Base-by-base conservation (phyloP, 176 grass and related monocot species). In the Carex myosuroides region DNA sequence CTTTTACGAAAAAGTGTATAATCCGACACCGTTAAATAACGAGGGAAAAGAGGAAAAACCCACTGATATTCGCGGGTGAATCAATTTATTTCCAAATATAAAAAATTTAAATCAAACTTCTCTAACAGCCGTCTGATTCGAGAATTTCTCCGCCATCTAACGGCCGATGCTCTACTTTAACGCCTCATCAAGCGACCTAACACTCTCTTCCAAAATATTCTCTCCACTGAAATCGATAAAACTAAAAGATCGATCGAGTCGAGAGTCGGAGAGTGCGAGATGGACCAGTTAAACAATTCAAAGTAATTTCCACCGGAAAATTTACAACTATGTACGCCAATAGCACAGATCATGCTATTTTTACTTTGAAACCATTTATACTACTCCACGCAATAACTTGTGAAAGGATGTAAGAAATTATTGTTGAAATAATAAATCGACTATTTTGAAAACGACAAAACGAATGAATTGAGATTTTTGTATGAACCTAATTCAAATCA, bases 161-260 rank as follows among this genome's bases (percentile, higher is more conserved):
- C 80, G 59, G 35, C 16, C 21, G 3, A 6, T 29, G n/a, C 33
- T 82, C 3, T 10, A 82, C 22, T 65, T 29, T 52, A 59, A 41
- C 16, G 3, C 80, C 61, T 66, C 26, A 22, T 42, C 13, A 48
- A 13, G 73, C 73, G 6, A 77, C 13, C 24, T 22, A 56, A 77
- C 22, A 26, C 48, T 46, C 16, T 42, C 2, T 85, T 53, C 8
- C 65, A 83, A 73, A 83, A 54, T 46, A 52, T 58, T 56, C 70
- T 73, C 37, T 6, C 82, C 64, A 76, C 87, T 59, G 82, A 91
- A 91, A 87, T 54, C 79, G 74, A 80, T 22, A 62, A 63, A 75
- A 76, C 55, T 41, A 66, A 60, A 54, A 84, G 60, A 71, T 30
- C 61, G 10, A 63, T 60, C 12, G 33, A 59, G 52, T 39, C 52